phyloP scores from a whole-genome alignment of 2,329 filamentous ascomycete genomes.

The Boeremia exigua region DNA sequence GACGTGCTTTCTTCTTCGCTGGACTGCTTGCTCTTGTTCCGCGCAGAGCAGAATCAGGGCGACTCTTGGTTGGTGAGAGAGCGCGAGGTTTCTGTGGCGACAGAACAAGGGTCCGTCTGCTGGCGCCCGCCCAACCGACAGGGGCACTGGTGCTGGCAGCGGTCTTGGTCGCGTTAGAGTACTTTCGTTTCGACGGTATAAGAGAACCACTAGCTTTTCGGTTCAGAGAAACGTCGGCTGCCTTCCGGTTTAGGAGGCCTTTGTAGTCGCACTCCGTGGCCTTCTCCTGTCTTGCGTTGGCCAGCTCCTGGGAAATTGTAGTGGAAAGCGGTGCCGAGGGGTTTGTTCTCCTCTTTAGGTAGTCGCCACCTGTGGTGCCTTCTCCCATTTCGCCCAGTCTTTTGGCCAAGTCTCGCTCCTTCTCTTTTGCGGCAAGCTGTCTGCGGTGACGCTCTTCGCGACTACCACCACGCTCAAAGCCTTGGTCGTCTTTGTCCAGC shows the following conservation, averaged over 20 bases:
- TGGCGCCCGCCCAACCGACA: conserved; percentile 57
- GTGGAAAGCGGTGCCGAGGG: conserved; percentile 28
- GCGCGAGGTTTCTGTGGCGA: conserved; percentile 42
- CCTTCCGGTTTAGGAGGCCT: conserved; percentile 53
- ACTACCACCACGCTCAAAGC: conserved; percentile 57
- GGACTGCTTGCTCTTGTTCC: conserved; percentile 45
- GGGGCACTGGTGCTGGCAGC: conserved; percentile 42
- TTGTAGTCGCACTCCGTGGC: conserved; percentile 40
- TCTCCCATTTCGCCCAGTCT: conserved; percentile 69
- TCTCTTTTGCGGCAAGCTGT: conserved; percentile 70
- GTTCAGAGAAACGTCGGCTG: conserved; percentile 49
- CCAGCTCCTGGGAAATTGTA: conserved; percentile 24
- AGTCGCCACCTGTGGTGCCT: conserved; percentile 70
- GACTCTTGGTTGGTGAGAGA: conserved; percentile 12
- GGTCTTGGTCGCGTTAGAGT: conserved; percentile 39
- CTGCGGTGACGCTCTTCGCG: conserved; percentile 71
- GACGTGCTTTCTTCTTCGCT: conserved; percentile 57
- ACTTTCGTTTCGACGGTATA: conserved; percentile 52
- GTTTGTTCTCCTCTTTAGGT: conserved; percentile 60
- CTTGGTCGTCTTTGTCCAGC: conserved; percentile 65
- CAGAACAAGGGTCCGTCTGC: conserved; percentile 48
- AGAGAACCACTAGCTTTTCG: conserved; percentile 22
- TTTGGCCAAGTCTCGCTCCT: conserved; percentile 74
- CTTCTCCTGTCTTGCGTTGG: conserved; percentile 24
- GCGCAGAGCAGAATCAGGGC: conserved; percentile 29